Conservation (phyloP, 306 rosid species). For the Spatholobus suberectus region DNA sequence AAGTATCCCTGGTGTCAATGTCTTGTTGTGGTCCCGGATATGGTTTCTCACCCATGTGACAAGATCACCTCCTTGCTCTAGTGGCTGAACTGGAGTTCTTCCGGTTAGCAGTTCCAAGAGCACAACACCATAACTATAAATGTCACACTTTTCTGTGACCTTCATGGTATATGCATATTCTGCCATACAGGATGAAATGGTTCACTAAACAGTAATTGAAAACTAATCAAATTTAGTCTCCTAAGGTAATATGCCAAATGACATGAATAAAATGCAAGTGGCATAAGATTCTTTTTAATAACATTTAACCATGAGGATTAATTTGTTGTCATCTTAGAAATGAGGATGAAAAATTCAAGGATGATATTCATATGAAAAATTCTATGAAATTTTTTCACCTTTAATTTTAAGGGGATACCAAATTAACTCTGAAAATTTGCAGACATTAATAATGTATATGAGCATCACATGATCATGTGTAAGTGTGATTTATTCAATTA, state of each 20-base stretch:
- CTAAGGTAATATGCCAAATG: not conserved
- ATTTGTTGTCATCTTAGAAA: not conserved
- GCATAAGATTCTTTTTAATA: not conserved
- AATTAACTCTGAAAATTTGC: not conserved
- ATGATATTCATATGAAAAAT: not conserved
- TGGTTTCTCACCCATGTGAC: constrained; percentile 75
- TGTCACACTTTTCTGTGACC: constrained; percentile 95
- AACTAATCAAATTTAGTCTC: not conserved
- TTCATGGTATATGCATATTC: constrained; percentile 99
- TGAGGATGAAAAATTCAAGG: constrained; percentile 19
- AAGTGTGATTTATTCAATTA: not conserved
- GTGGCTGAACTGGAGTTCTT: constrained; percentile 85
- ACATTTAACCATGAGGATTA: not conserved
- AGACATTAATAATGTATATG: not conserved
- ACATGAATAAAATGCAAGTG: not conserved
- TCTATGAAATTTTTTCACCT: too few relatives aligned
- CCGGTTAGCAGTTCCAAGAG: constrained; percentile 92
- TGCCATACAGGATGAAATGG: constrained; percentile 46
- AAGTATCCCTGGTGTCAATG: constrained; percentile 66
- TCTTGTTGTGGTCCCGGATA: constrained; percentile 62
- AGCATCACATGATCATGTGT: not conserved
- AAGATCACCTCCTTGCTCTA: constrained; percentile 93
- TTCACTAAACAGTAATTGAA: constrained; percentile 16
- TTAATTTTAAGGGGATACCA: not conserved
- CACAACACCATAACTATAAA: constrained; percentile 95